Evolutionary conservation across 1,284 basidiomycete species (phyloP).

Genomic region (Somion occarium): DNA sequence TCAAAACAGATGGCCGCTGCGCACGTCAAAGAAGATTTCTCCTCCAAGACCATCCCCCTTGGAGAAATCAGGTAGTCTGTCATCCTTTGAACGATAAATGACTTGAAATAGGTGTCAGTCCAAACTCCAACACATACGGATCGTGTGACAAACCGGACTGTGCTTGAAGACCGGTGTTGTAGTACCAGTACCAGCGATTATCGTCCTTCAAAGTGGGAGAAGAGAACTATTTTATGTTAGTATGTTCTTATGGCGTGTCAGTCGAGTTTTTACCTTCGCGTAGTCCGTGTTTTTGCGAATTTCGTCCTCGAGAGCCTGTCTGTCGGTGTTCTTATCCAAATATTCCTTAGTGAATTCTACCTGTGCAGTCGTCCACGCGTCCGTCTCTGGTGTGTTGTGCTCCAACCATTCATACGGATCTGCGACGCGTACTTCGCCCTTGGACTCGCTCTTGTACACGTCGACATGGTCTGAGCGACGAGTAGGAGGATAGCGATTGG

Average conservation of each 20-base stretch:
- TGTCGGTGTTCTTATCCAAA: constrained; percentile 57
- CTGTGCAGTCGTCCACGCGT: constrained; percentile 61
- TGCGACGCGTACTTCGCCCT: constrained; percentile 54
- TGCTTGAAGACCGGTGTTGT: constrained; percentile 68
- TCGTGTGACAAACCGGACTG: constrained; percentile 44
- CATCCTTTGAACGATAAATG: constrained; percentile 62
- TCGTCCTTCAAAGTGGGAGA: constrained; percentile 59
- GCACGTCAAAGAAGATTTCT: constrained; percentile 76
- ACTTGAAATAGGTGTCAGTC: constrained; percentile 28
- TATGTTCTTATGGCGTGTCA: too few relatives aligned
- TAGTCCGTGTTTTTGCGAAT: constrained; percentile 67
- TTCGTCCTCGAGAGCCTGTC: constrained; percentile 50
- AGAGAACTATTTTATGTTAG: constrained; percentile 63
- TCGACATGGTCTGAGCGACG: constrained; percentile 65
- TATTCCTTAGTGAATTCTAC: constrained; percentile 55
- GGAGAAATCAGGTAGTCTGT: constrained; percentile 47
- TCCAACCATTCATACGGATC: constrained; percentile 80
- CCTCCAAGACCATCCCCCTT: constrained; percentile 37
- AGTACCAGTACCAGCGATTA: constrained; percentile 73
- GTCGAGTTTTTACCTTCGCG: constrained; percentile 45
- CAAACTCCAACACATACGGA: neutral
- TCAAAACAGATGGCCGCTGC: constrained; percentile 13
- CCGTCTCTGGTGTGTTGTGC: constrained; percentile 53
- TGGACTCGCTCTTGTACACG: constrained; percentile 58
- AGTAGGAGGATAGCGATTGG: constrained; percentile 55